These are phyloP conservation scores for Talaromyces pinophilus DNA, from an alignment of 2,329 filamentous ascomycete genomes.

Conservation along the genomic window DNA sequence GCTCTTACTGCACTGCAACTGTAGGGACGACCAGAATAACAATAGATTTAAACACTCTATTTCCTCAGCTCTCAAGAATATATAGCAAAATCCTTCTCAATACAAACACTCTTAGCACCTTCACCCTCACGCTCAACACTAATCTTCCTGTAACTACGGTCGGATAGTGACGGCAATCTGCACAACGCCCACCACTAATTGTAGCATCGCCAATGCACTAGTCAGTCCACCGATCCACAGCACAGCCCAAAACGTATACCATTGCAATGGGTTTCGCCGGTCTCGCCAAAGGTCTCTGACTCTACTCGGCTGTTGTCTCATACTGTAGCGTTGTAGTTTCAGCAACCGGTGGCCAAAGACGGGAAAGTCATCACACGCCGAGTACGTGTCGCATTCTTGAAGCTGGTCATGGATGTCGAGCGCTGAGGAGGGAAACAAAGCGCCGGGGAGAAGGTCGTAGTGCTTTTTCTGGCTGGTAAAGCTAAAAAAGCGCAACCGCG, in stretches of 20 bases:
- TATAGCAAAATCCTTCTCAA: neutral
- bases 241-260: slow-evolving; percentile 32
- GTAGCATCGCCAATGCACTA: slow-evolving; percentile 24
- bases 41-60: neutral
- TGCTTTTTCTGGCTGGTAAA: neutral
- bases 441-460: neutral
- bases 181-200: slow-evolving; percentile 21
- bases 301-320: slow-evolving; percentile 25
- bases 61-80: neutral
- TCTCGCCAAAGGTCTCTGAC: slow-evolving; percentile 28
- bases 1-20: neutral
- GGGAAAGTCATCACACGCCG: slow-evolving; percentile 18
- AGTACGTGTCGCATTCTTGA: slow-evolving; percentile 13
- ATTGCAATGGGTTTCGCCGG: slow-evolving; percentile 27
- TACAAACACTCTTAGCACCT: neutral
- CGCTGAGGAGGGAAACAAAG: slow-evolving; percentile 12
- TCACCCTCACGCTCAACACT: neutral
- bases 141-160: neutral
- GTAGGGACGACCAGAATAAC: neutral
- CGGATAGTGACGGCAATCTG: slow-evolving; percentile 7
- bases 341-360: slow-evolving; percentile 12
- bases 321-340: slow-evolving; percentile 23
- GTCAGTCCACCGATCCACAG: slow-evolving; percentile 26
- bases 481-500: neutral
- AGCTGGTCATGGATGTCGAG: slow-evolving; percentile 13